A percentile compares a stretch with the other conserved stretches of the same genome.
Conservation (phyloP, 371 early-diverging fungal species). For the Mortierella polycephala region DNA sequence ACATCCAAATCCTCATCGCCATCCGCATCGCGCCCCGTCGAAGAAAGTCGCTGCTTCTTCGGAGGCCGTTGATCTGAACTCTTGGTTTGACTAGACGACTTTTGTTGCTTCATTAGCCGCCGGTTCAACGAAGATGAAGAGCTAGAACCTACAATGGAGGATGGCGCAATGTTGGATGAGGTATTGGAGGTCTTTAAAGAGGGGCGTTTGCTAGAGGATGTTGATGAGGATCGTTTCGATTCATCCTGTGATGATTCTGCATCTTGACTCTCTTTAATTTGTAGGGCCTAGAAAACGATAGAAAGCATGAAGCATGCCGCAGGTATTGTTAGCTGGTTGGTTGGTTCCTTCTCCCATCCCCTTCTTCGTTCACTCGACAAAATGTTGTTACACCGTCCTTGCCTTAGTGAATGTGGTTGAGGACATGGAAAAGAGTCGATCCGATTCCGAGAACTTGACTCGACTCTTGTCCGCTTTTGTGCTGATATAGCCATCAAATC, state of each 20-base stretch:
- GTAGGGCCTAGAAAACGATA: slow-evolving; percentile 57
- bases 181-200: slow-evolving; percentile 34
- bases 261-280: slow-evolving; percentile 65
- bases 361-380: neutral
- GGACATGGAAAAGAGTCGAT: slow-evolving; percentile 72
- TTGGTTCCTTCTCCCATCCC: neutral
- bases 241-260: slow-evolving; percentile 71
- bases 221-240: slow-evolving; percentile 27
- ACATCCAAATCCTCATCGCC: slow-evolving; percentile 54
- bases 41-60: slow-evolving; percentile 47
- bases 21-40: slow-evolving; percentile 41
- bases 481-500: slow-evolving; percentile 82
- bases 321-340: neutral
- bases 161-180: slow-evolving; percentile 12
- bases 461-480: slow-evolving; percentile 65
- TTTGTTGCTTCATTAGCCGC: slow-evolving; percentile 45
- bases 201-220: slow-evolving; percentile 32
- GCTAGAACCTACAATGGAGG: slow-evolving; percentile 8
- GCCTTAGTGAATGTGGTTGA: slow-evolving; percentile 76
- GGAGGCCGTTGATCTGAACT: slow-evolving; percentile 32
- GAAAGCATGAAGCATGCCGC: neutral
- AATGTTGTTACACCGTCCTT: neutral
- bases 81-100: slow-evolving; percentile 26
- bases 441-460: slow-evolving; percentile 69
- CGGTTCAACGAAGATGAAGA: slow-evolving; percentile 35